Evolutionary conservation across 805 yeast species (phyloP).

Genomic region (Saccharomycodes ludwigii): DNA sequence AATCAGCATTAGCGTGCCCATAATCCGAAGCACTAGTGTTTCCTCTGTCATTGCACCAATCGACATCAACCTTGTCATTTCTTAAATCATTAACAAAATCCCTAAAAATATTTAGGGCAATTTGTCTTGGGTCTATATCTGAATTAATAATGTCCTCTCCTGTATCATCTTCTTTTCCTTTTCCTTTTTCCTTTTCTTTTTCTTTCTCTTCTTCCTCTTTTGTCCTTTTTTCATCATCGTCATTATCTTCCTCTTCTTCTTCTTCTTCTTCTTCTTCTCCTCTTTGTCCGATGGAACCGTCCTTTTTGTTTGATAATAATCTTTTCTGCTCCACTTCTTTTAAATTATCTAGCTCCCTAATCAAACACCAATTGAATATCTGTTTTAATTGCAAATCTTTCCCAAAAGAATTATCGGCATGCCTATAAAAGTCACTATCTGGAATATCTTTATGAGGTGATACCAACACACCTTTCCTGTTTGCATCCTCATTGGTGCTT

Average conservation of each 20-base stretch:
- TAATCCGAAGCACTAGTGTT: too few relatives aligned
- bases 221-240: not conserved
- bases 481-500: too few relatives aligned
- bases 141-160: not conserved
- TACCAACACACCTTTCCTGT: slow-evolving; percentile 8
- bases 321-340: slow-evolving; percentile 9
- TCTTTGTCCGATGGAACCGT: slow-evolving; percentile 4
- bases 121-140: slow-evolving; percentile 11
- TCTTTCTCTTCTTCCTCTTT: slow-evolving; percentile 1
- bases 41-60: slow-evolving; percentile 15
- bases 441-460: slow-evolving; percentile 24
- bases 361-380: slow-evolving; percentile 22
- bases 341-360: slow-evolving; percentile 11
- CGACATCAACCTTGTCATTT: slow-evolving; percentile 15
- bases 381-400: slow-evolving; percentile 19
- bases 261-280: slow-evolving; percentile 1
- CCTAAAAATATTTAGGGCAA: slow-evolving; percentile 16
- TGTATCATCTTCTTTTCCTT: slow-evolving; percentile 11
- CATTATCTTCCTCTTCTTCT: not conserved
- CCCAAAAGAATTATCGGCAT: slow-evolving; percentile 19
- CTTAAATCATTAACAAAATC: slow-evolving; percentile 21
- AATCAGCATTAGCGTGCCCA: too few relatives aligned
- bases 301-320: slow-evolving; percentile 1
- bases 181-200: slow-evolving; percentile 7
- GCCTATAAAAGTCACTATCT: slow-evolving; percentile 20